Evolutionary conservation across 228 moss, liverwort and hornwort genomes (phyloP).

Genomic region (Sphagnum fallax): DNA sequence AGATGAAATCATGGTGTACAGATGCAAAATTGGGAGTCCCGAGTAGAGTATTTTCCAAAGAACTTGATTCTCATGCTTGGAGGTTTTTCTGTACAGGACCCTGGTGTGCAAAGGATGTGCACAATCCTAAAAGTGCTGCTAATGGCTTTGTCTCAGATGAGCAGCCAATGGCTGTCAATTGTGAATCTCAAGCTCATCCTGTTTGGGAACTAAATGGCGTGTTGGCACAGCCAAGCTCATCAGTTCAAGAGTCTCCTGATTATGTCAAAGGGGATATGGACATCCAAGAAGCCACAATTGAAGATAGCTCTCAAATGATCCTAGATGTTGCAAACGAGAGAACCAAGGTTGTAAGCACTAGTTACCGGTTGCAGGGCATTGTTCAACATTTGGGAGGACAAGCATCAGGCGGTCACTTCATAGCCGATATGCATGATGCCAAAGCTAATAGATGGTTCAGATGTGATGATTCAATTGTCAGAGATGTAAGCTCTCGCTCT

Average conservation of each 20-base stretch:
- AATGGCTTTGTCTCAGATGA: neutral
- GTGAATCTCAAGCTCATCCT: neutral
- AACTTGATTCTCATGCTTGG: neutral
- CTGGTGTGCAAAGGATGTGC: constrained; percentile 37
- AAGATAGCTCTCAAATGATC: too few relatives aligned
- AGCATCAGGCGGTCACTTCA: constrained; percentile 40
- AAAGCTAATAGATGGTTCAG: constrained; percentile 34
- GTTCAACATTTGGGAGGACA: constrained; percentile 40
- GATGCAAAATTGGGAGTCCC: neutral
- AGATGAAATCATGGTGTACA: neutral
- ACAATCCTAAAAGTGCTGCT: constrained; percentile 31
- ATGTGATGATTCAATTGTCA: constrained; percentile 39
- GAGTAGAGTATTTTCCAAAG: neutral
- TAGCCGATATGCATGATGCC: constrained; percentile 22
- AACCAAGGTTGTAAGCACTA: constrained; percentile 8
- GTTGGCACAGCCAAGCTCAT: neutral
- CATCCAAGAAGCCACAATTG: too few relatives aligned
- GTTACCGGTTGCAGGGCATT: constrained; percentile 34
- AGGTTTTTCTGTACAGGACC: constrained; percentile 15
- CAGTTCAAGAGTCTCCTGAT: too few relatives aligned
- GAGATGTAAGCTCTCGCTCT: constrained; percentile 11
- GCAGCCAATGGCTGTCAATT: constrained; percentile 2
- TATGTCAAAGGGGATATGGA: too few relatives aligned
- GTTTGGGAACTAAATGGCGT: constrained; percentile 3
- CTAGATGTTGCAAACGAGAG: too few relatives aligned